Base-by-base conservation (phyloP, 2,329 filamentous ascomycete species). In the Tolypocladium pustulatum region DNA sequence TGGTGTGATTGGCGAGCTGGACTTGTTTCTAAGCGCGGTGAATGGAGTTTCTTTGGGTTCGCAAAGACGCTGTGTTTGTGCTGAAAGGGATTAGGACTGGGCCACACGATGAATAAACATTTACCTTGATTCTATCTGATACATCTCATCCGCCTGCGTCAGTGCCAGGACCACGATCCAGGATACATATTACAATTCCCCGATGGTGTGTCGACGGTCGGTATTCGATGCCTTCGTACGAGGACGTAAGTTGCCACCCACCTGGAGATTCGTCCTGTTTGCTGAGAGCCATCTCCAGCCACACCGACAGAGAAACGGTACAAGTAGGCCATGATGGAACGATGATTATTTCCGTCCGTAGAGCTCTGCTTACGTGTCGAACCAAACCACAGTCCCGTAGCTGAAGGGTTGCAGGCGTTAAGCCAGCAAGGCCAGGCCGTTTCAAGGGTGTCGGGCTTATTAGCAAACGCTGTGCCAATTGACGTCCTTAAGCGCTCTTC, bases 1-100 rank as follows among this genome's bases (percentile, higher is more conserved):
- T 72, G 61, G 66, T 68, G 40, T 77, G 68, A 62, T 34, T 57
- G 13, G 51, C 7, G 56, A 56, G 30, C n/a, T 17, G 51, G 10
- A 15, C n/a, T 51, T 54, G n/a, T 51, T 58, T 56, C 8, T 41
- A 27, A 43, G 55, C 57, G 54, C 32, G 57, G 52, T 53, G 57
- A 55, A 51, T 36, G 57, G 57, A 51, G 57, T 58, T 54, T 4
- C 34, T 17, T 30, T 40, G 34, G 49, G 49, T 32, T 32, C 20
- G 20, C 20, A 36, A 9, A 52, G 17, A 32, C 30, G 49, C 12
- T 20, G 10, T 34, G 6, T 36, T 13, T 36, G 49, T 36, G 9
- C 34, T 34, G 2, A 15, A n/a, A 53, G n/a, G 30, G 12, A 53
- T 34, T 20, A 52, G 49, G 27, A 52, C 27, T 3, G 27, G 27